Evolutionary conservation across 345 rosid genomes (phyloP).

Genomic region (rapeseed (Brassica napus)): DNA sequence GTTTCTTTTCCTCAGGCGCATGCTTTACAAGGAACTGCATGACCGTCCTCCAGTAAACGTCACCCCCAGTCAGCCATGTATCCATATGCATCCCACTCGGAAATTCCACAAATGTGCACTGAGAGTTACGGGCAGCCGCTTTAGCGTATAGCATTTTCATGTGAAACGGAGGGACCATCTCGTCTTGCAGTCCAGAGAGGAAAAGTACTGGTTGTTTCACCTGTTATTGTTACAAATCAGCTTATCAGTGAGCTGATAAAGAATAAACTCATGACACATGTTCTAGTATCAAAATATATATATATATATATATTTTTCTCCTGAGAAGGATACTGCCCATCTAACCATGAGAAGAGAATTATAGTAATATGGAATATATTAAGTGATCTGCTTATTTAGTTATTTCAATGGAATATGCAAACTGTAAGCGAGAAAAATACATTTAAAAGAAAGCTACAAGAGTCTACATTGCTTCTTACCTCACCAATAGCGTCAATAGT

Average conservation of each 20-base stretch:
- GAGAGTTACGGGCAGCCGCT: constrained; percentile 75
- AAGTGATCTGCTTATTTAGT: too few relatives aligned
- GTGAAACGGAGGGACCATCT: constrained; percentile 95
- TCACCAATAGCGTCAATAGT: constrained; percentile 79
- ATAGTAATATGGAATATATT: too few relatives aligned
- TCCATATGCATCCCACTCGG: constrained; percentile 99
- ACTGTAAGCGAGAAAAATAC: too few relatives aligned
- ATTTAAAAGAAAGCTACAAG: too few relatives aligned
- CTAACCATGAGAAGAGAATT: too few relatives aligned
- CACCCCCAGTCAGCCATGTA: constrained; percentile 98
- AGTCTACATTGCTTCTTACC: constrained; percentile 50
- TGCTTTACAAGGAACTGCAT: constrained; percentile 61
- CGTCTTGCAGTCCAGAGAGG: constrained; percentile 97
- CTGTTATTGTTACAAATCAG: constrained; percentile 48
- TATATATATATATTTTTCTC: too few relatives aligned
- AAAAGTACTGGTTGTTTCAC: constrained; percentile 88
- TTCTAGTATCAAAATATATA: too few relatives aligned
- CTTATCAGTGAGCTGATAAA: constrained; percentile 1
- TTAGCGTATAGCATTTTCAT: constrained; percentile 88
- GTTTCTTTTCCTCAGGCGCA: constrained; percentile 54
- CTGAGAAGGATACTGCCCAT: too few relatives aligned
- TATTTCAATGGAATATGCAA: too few relatives aligned
- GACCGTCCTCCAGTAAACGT: constrained; percentile 73
- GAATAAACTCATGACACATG: neutral
- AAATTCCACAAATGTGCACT: constrained; percentile 77